A percentile compares a stretch with the other conserved stretches of the same genome.
Conservation (phyloP, 768 basidiomycete genomes). For the Boletus sp. region DNA sequence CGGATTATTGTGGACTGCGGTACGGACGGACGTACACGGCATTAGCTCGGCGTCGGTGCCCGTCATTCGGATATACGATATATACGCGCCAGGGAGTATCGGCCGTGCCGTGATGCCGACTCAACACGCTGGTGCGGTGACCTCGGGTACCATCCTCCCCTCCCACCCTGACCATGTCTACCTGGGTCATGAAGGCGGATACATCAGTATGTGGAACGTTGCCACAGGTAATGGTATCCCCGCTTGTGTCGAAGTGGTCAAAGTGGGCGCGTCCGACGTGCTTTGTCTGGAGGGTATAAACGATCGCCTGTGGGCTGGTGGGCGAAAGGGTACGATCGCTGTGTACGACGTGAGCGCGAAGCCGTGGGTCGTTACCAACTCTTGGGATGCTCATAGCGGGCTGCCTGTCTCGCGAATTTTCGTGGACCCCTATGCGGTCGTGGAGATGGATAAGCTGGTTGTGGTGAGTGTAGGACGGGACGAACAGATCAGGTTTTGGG, state of each 20-base stretch:
- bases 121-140: slow-evolving; percentile 79
- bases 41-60: slow-evolving; percentile 51
- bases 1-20: slow-evolving; percentile 82
- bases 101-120: slow-evolving; percentile 56
- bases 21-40: slow-evolving; percentile 50
- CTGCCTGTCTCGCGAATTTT: slow-evolving; percentile 61
- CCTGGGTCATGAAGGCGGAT: slow-evolving; percentile 91
- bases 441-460: slow-evolving; percentile 60
- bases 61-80: slow-evolving; percentile 78
- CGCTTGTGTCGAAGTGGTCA: slow-evolving; percentile 70
- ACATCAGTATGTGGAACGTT: slow-evolving; percentile 77
- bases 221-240: slow-evolving; percentile 56
- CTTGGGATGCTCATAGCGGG: slow-evolving; percentile 78
- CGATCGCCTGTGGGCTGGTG: slow-evolving; percentile 83
- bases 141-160: slow-evolving; percentile 74
- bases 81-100: slow-evolving; percentile 57
- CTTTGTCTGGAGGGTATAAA: slow-evolving; percentile 83
- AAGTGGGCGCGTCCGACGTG: slow-evolving; percentile 79
- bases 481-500: slow-evolving; percentile 79
- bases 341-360: slow-evolving; percentile 71
- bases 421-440: slow-evolving; percentile 76
- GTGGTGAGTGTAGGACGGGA: slow-evolving; percentile 78
- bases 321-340: slow-evolving; percentile 75
- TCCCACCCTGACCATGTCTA: slow-evolving; percentile 66
- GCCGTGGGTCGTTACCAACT: slow-evolving; percentile 87